Evolutionary conservation across 331 rosid species (phyloP).

Genomic region (Rosa hybrid): DNA sequence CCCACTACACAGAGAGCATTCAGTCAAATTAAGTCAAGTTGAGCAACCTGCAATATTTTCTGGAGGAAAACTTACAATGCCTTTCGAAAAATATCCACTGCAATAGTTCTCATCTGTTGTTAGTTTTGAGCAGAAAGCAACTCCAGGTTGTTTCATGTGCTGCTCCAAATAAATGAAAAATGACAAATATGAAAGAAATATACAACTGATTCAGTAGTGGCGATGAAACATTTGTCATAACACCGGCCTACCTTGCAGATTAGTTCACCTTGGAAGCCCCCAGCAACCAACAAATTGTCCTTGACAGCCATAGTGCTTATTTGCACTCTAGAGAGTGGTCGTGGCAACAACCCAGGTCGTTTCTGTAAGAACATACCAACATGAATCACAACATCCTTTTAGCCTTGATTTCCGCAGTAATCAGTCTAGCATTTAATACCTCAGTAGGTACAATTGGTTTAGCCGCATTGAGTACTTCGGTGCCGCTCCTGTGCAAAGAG

Average conservation of each 20-base stretch:
- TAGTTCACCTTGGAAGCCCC: slow-evolving; percentile 96
- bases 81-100: no score
- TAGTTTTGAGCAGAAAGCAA: no score
- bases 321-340: slow-evolving; percentile 70
- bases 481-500: slow-evolving; percentile 58
- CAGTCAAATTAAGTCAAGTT: no score
- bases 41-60: no score
- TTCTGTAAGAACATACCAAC: slow-evolving; percentile 40
- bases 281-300: slow-evolving; percentile 78
- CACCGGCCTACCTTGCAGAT: slow-evolving; percentile 73
- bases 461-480: slow-evolving; percentile 66
- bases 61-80: no score
- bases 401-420: not conserved
- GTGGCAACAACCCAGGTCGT: slow-evolving; percentile 50
- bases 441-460: slow-evolving; percentile 66
- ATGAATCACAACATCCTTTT: slow-evolving; percentile 4
- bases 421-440: slow-evolving; percentile 43
- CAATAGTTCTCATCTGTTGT: no score
- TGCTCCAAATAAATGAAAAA: no score
- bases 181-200: no score
- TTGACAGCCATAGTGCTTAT: slow-evolving; percentile 90
- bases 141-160: no score
- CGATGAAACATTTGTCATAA: not conserved
- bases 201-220: no score
- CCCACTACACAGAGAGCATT: no score